Evolutionary conservation across 1,284 basidiomycete genomes (phyloP).

Genomic region (Apiotrichum sp.): DNA sequence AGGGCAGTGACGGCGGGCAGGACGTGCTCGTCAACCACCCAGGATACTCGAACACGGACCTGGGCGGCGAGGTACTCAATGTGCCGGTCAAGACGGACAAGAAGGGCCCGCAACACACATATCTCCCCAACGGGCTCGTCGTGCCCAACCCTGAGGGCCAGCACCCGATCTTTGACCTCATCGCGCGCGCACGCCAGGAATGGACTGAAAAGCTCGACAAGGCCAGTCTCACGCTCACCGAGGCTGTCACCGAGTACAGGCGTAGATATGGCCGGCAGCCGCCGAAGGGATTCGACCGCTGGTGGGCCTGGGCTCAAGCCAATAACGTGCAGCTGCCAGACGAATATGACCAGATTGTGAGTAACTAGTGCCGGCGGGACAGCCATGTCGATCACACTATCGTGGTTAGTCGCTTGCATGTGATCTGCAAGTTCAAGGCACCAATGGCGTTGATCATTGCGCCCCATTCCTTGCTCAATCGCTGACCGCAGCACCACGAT

Average conservation of each 20-base stretch:
- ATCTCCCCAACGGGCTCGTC: constrained; percentile 34
- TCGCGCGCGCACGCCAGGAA: constrained; percentile 33
- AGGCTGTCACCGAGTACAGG: constrained; percentile 47
- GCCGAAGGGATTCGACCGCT: constrained; percentile 43
- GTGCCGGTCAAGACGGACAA: neutral
- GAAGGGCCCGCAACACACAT: constrained; percentile 20
- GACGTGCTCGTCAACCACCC: neutral
- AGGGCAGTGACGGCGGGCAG: neutral
- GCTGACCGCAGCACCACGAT: constrained; percentile 29
- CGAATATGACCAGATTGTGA: constrained; percentile 46
- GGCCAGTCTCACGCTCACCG: constrained; percentile 43
- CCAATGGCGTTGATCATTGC: too few relatives aligned
- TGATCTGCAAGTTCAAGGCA: too few relatives aligned
- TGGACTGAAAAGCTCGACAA: constrained; percentile 45
- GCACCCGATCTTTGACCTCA: constrained; percentile 47
- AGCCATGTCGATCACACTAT: too few relatives aligned
- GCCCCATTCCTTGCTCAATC: neutral
- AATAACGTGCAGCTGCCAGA: constrained; percentile 39
- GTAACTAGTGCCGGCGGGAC: constrained; percentile 3
- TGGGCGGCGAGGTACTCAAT: too few relatives aligned
- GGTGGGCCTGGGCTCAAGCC: constrained; percentile 36
- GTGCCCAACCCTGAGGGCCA: constrained; percentile 32
- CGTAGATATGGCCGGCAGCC: constrained; percentile 43
- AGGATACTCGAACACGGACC: neutral
- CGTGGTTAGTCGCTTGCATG: too few relatives aligned